Base-by-base conservation (phyloP, 306 rosid genomes). In the Prosopis cineraria region DNA sequence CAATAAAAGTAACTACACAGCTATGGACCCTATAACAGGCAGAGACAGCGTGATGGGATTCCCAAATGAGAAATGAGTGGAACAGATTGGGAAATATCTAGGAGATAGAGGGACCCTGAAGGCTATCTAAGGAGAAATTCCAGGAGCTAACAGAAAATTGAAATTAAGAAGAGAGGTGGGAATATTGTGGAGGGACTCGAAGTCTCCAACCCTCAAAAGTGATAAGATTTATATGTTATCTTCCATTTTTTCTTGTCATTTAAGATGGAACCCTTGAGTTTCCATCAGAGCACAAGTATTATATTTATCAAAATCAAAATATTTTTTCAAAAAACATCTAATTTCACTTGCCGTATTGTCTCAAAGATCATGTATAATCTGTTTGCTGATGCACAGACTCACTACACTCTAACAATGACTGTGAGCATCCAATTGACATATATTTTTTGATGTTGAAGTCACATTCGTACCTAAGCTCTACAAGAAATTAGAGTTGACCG, bases 401-500 rank as follows among this genome's bases (percentile, higher is more conserved):
- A 6, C 74, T 29, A 9, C 45, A 29, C 19, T 12, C 30, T 36
- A 6, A 24, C 34, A 73, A 39, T 8, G 55, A 47, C 55, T 47
- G 22, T 6, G n/a, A 45, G 52, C 52, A 45, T 45, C 19, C 19
- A 16, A 45, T 16, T 45, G n/a, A n/a, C n/a, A 5, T 45, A 4
- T 16, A 45, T 45, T 36, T 78, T 60, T 56, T 43, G 25, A 27
- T 53, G 67, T 52, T 16, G 33, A 73, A 40, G 31, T 31, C 30
- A n/a, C 74, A 48, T 25, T 29, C 22, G 24, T 17, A 78, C 37
- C 59, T 45, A 72, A 64, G n/a, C 63, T 62, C 67, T 58, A 59
- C 24, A 1, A 17, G 30, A 62, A 29, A 48, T 12, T 16, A 37
- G 2, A 41, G 55, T 43, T 25, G 34, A 30, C 66, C 27, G 62